Conservation (phyloP, 176 grass and related monocot genomes). For the Saccharum spontaneum region DNA sequence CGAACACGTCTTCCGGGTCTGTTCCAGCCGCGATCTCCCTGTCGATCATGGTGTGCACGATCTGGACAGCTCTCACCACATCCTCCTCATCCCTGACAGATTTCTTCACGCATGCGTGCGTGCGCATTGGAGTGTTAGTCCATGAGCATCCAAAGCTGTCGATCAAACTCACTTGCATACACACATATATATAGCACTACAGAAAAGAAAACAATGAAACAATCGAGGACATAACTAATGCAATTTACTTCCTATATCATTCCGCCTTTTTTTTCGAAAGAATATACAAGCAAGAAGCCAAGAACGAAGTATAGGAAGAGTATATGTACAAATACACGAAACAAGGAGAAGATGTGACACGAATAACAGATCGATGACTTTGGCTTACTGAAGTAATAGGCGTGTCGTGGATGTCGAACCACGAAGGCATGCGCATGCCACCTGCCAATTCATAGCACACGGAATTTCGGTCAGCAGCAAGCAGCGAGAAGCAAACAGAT, state of each 20-base stretch:
- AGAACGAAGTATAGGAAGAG: too few relatives aligned
- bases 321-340: too few relatives aligned
- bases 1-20: slow-evolving; percentile 51
- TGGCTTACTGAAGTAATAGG: slow-evolving; percentile 58
- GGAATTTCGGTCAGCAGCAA: not conserved
- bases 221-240: too few relatives aligned
- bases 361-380: not conserved
- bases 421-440: slow-evolving; percentile 70
- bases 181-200: too few relatives aligned
- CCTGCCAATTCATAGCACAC: slow-evolving; percentile 30
- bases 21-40: slow-evolving; percentile 51
- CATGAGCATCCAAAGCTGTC: not conserved
- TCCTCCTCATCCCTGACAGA: slow-evolving; percentile 57
- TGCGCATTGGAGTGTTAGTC: not conserved
- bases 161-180: too few relatives aligned
- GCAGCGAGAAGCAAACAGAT: not conserved
- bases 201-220: too few relatives aligned
- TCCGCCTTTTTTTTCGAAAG: too few relatives aligned
- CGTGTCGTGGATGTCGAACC: slow-evolving; percentile 70
- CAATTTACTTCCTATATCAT: too few relatives aligned
- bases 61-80: slow-evolving; percentile 56
- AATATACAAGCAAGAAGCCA: too few relatives aligned
- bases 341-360: too few relatives aligned
- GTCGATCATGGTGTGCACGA: slow-evolving; percentile 71
- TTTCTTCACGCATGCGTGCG: slow-evolving; percentile 33